These are phyloP conservation scores for Ceratopteris richardii DNA, from an alignment of 75 land plant species.

Conservation along the genomic window DNA sequence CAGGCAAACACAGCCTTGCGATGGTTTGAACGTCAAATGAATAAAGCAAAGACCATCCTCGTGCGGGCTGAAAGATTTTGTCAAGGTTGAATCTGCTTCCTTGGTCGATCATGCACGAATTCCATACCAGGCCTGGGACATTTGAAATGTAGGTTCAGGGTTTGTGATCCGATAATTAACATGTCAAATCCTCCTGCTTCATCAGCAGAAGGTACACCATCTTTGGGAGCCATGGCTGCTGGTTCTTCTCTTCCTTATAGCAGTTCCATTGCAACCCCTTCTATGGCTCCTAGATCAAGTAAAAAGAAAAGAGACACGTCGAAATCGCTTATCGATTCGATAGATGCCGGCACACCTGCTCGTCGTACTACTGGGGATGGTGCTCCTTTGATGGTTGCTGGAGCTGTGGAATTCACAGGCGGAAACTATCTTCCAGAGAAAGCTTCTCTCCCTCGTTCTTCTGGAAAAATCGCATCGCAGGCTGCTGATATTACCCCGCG, in stretches of 20 bases:
- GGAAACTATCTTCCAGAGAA: background rate
- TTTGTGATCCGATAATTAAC: too few species aligned
- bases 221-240: background rate
- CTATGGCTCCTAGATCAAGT: background rate
- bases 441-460: background rate
- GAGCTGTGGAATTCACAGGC: background rate
- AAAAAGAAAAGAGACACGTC: background rate
- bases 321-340: background rate
- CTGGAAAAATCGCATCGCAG: background rate
- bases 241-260: background rate
- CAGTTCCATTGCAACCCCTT: background rate
- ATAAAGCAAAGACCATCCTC: too few species aligned
- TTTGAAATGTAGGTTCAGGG: too few species aligned
- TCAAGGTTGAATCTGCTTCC: too few species aligned
- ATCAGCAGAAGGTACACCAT: background rate
- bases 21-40: too few species aligned
- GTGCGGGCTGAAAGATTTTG: too few species aligned
- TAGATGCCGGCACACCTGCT: background rate
- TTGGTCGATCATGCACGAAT: too few species aligned
- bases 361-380: background rate
- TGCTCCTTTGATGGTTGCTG: background rate
- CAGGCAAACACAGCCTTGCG: too few species aligned
- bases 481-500: background rate
- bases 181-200: background rate
- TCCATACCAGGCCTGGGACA: too few species aligned